phyloP scores from a whole-genome alignment of 2,329 filamentous ascomycete genomes.

The Pestalotiopsis sp. region DNA sequence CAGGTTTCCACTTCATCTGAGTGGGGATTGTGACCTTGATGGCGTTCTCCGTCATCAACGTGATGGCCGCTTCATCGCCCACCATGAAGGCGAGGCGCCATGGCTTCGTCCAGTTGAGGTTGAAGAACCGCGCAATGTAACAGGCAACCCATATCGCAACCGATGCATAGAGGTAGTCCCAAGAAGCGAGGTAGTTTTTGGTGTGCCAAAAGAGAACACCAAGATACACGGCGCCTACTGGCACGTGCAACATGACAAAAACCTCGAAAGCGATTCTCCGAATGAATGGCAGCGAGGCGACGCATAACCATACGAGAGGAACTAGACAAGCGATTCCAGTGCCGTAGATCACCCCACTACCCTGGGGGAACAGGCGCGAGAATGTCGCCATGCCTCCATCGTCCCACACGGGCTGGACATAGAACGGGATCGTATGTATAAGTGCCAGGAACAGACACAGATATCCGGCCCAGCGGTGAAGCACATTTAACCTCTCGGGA shows the following conservation, averaged over 20 bases:
- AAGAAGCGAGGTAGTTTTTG: conserved; percentile 87
- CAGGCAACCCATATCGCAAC: conserved; percentile 78
- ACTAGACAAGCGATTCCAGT: conserved; percentile 82
- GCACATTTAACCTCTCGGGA: conserved; percentile 87
- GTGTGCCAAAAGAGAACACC: conserved; percentile 95
- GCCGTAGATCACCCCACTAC: conserved; percentile 76
- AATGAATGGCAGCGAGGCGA: conserved; percentile 81
- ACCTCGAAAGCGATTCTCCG: conserved; percentile 81
- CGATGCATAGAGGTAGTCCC: conserved; percentile 85
- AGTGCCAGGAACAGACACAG: conserved; percentile 81
- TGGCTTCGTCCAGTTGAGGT: conserved; percentile 87
- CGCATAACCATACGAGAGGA: conserved; percentile 79
- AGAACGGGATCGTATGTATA: conserved; percentile 87
- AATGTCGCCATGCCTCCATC: conserved; percentile 74
- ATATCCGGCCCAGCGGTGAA: conserved; percentile 91
- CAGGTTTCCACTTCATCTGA: conserved; percentile 88
- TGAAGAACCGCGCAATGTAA: conserved; percentile 75
- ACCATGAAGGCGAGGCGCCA: conserved; percentile 80
- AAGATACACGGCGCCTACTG: conserved; percentile 78
- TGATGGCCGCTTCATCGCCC: conserved; percentile 88
- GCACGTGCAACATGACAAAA: conserved; percentile 82
- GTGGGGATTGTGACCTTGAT: conserved; percentile 95
- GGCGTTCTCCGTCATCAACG: conserved; percentile 88
- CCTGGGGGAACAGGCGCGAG: conserved; percentile 66
- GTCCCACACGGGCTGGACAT: conserved; percentile 85